These are phyloP conservation scores for Fusarium temperatum DNA, from an alignment of 2,329 filamentous ascomycete genomes.

Conservation along the genomic window DNA sequence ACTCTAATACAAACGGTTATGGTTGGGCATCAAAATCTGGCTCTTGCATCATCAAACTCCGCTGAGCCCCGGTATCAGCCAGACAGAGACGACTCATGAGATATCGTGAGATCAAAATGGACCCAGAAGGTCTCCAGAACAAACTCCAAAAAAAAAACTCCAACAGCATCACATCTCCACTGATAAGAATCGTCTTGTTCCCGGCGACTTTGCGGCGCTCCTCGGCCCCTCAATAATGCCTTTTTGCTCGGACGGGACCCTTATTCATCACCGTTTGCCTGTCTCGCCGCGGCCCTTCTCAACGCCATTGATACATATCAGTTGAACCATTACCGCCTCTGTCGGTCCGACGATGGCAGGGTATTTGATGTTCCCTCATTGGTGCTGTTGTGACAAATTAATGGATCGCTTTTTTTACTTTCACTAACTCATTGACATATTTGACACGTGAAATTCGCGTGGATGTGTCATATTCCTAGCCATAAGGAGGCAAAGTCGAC, in stretches of 20 bases:
- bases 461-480: slow-evolving; percentile 19
- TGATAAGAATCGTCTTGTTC: slow-evolving; percentile 15
- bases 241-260: not conserved
- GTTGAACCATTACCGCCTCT: not conserved
- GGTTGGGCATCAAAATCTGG: slow-evolving; percentile 26
- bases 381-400: not conserved
- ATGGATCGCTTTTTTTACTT: not conserved
- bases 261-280: not conserved
- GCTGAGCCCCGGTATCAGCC: slow-evolving; percentile 1
- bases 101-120: slow-evolving; percentile 1
- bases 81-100: slow-evolving; percentile 3
- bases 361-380: slow-evolving; percentile 7
- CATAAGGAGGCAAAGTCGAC: slow-evolving; percentile 19
- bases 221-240: slow-evolving; percentile 32
- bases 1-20: slow-evolving; percentile 19
- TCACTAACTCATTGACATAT: not conserved
- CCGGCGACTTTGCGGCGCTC: slow-evolving; percentile 28
- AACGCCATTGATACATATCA: not conserved
- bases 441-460: slow-evolving; percentile 30
- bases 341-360: slow-evolving; percentile 15
- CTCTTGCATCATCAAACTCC: slow-evolving; percentile 28
- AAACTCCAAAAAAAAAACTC: not conserved
- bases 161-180: slow-evolving; percentile 18
- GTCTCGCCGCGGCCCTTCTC: slow-evolving; percentile 11
- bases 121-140: slow-evolving; percentile 11